A percentile compares a stretch with the other conserved stretches of the same genome.
phyloP scores from a whole-genome alignment of 306 rosid species.

The Trifolium repens region DNA sequence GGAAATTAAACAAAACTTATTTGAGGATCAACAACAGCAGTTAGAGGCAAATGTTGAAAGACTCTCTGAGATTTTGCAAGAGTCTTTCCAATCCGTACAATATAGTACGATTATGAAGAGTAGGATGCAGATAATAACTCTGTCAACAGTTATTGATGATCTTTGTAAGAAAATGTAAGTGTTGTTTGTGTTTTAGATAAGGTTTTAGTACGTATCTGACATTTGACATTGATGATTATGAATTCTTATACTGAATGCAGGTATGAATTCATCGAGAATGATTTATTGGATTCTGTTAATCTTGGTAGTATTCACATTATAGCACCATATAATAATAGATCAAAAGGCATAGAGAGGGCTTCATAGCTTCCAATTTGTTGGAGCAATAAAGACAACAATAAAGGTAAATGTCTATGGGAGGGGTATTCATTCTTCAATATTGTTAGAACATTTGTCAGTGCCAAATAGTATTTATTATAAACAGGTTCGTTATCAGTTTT shows the following conservation, averaged over 20 bases:
- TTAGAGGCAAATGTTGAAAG: constrained; percentile 92
- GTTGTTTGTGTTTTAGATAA: constrained; percentile 19
- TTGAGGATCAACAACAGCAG: constrained; percentile 99
- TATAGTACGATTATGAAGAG: constrained; percentile 68
- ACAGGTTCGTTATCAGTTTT: too few species aligned
- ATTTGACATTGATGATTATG: constrained; percentile 36
- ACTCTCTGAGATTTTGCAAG: constrained; percentile 78
- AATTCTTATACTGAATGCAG: constrained; percentile 53
- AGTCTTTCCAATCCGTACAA: constrained; percentile 62
- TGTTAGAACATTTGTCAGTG: too few species aligned
- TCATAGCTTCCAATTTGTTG: constrained; percentile 67
- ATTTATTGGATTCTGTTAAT: constrained; percentile 75
- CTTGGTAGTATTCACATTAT: constrained; percentile 70
- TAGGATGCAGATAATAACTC: constrained; percentile 80
- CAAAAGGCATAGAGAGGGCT: constrained; percentile 94
- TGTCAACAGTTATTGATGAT: constrained; percentile 64
- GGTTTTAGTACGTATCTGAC: constrained; percentile 11
- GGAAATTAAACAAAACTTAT: constrained; percentile 82
- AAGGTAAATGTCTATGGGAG: constrained; percentile 49
- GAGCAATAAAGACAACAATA: constrained; percentile 55
- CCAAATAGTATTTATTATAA: too few species aligned
- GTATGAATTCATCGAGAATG: constrained; percentile 94
- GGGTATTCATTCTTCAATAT: too few species aligned
- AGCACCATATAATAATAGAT: constrained; percentile 78
- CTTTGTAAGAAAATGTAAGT: constrained; percentile 84